These are phyloP conservation scores for Linderniella brevidens DNA, from an alignment of 257 asterid species.

Conservation along the genomic window DNA sequence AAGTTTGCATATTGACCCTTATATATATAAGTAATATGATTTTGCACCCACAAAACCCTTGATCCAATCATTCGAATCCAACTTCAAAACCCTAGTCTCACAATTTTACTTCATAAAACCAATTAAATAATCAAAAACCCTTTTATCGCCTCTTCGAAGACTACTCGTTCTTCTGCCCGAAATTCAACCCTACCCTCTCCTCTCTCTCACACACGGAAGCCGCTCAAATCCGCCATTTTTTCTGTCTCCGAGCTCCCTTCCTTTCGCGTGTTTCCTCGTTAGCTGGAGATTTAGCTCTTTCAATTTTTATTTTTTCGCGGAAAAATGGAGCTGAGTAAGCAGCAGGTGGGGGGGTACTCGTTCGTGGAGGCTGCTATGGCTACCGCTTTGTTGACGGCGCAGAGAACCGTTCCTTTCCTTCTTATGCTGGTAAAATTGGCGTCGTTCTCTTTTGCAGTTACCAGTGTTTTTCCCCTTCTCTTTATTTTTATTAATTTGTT, in stretches of 20 bases:
- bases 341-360: constrained; percentile 18
- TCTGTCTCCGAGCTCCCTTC: no score
- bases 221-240: no score
- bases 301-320: constrained; percentile 4
- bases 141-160: not conserved
- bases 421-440: constrained; percentile 35
- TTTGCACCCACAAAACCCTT: no score
- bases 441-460: not conserved
- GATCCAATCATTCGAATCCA: no score
- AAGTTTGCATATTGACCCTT: no score
- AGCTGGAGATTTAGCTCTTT: not conserved
- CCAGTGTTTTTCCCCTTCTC: not conserved
- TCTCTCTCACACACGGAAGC: no score
- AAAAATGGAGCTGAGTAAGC: constrained; percentile 48
- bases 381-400: constrained; percentile 37
- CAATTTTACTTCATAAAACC: no score
- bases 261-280: no score
- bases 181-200: no score
- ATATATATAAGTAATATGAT: no score
- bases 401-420: constrained; percentile 40
- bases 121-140: not conserved
- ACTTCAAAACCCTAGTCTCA: no score
- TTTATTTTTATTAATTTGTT: no score
- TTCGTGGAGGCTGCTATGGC: constrained; percentile 28
- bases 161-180: not conserved